These are phyloP conservation scores for Tuber borchii DNA, from an alignment of 495 filamentous ascomycete species.

Conservation along the genomic window DNA sequence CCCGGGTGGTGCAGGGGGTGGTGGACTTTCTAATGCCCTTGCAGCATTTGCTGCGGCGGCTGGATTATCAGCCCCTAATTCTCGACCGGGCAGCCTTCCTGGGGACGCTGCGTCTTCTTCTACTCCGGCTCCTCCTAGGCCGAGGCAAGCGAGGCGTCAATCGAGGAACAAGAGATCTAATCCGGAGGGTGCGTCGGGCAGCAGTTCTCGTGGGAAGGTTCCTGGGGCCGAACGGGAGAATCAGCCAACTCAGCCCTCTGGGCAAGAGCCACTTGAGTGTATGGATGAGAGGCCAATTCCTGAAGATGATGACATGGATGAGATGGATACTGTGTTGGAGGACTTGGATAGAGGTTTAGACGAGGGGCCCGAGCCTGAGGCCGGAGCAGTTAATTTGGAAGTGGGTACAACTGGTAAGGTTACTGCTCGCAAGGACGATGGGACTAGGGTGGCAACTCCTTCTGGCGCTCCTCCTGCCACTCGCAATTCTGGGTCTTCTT, in stretches of 20 bases:
- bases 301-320: conserved; percentile 67
- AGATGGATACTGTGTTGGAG: conserved; percentile 80
- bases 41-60: conserved; percentile 76
- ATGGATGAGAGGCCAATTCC: conserved; percentile 81
- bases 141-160: conserved; percentile 40
- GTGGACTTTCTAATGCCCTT: conserved; percentile 60
- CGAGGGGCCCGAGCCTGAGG: conserved; percentile 60
- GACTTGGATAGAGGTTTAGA: conserved; percentile 86
- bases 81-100: conserved; percentile 40
- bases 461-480: conserved; percentile 54
- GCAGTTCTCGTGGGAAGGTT: conserved; percentile 37
- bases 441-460: conserved; percentile 81
- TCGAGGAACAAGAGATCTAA: conserved; percentile 23
- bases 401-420: conserved; percentile 84
- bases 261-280: conserved; percentile 69
- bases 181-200: conserved; percentile 36
- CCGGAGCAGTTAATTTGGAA: conserved; percentile 86
- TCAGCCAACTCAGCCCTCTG: conserved; percentile 48
- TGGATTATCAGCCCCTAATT: conserved; percentile 47
- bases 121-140: conserved; percentile 37
- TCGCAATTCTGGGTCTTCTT: conserved; percentile 42
- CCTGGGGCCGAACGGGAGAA: conserved; percentile 39
- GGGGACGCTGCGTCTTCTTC: conserved; percentile 39
- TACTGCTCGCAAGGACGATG: conserved; percentile 94
- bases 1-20: conserved; percentile 53